These are phyloP conservation scores for Melaleuca quinquenervia DNA, from an alignment of 345 rosid genomes.

Conservation along the genomic window DNA sequence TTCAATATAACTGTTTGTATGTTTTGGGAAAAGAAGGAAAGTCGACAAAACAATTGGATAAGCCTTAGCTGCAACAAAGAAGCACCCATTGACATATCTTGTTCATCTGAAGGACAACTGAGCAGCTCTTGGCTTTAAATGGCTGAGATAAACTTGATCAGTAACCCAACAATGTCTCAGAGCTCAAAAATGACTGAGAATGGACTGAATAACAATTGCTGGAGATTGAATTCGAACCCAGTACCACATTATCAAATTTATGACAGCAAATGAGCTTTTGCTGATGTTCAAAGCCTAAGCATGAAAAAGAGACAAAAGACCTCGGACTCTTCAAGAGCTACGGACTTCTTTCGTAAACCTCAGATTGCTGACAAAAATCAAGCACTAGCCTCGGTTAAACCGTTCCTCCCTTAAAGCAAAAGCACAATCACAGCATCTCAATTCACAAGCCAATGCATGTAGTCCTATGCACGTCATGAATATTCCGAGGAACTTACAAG, in stretches of 20 bases:
- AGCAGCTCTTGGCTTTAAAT: neutral
- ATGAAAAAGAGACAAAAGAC: neutral
- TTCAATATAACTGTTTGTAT: neutral
- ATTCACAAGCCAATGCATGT: neutral
- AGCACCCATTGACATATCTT: neutral
- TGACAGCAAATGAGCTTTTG: neutral
- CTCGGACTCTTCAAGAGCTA: neutral
- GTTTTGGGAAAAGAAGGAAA: neutral
- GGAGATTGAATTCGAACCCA: neutral
- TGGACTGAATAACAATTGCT: neutral
- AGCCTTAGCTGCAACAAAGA: neutral
- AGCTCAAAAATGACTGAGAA: neutral
- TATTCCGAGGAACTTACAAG: neutral
- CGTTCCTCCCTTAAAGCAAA: neutral
- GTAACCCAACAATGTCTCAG: neutral
- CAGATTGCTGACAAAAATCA: neutral
- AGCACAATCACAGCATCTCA: neutral
- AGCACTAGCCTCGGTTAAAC: neutral
- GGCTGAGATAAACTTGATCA: no score
- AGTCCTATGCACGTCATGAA: neutral
- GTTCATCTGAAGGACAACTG: neutral
- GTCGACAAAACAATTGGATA: neutral
- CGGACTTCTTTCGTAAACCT: accelerated
- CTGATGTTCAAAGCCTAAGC: neutral
- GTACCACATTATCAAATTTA: neutral